phyloP scores from a whole-genome alignment of 75 land plant species.

The Cryptomeria japonica region DNA sequence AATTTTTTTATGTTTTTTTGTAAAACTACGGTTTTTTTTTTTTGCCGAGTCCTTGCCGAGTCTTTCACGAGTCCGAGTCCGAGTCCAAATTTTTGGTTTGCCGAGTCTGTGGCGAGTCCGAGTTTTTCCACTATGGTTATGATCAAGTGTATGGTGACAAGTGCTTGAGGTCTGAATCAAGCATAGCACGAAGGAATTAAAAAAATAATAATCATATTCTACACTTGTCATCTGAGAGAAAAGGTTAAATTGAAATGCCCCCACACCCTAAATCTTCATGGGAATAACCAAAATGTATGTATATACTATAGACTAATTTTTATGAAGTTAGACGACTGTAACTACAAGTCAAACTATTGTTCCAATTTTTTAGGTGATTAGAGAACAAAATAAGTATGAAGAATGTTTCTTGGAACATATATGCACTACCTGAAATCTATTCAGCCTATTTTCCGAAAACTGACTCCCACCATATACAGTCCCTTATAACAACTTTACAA shows the following conservation, averaged over 20 bases:
- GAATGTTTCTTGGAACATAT: not conserved
- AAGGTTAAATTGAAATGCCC: not conserved
- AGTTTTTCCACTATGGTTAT: no score
- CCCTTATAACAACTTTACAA: not conserved
- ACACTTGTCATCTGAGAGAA: not conserved
- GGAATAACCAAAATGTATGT: not conserved
- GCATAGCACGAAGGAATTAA: not conserved
- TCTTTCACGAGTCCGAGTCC: no score
- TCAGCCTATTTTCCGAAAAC: not conserved
- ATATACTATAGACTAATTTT: not conserved
- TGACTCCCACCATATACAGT: not conserved
- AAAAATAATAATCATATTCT: not conserved
- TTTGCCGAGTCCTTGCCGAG: no score
- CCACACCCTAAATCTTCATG: not conserved
- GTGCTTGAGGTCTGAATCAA: not conserved
- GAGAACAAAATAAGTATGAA: not conserved
- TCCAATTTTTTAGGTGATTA: not conserved
- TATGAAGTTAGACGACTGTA: not conserved
- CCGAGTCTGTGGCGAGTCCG: no score
- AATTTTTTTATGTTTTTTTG: no score
- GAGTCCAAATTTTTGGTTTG: no score
- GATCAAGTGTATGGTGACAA: not conserved
- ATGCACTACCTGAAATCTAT: not conserved
- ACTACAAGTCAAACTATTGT: not conserved
- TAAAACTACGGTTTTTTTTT: no score